Conservation (phyloP, 2,329 filamentous ascomycete species). For the Elsinoe australis region DNA sequence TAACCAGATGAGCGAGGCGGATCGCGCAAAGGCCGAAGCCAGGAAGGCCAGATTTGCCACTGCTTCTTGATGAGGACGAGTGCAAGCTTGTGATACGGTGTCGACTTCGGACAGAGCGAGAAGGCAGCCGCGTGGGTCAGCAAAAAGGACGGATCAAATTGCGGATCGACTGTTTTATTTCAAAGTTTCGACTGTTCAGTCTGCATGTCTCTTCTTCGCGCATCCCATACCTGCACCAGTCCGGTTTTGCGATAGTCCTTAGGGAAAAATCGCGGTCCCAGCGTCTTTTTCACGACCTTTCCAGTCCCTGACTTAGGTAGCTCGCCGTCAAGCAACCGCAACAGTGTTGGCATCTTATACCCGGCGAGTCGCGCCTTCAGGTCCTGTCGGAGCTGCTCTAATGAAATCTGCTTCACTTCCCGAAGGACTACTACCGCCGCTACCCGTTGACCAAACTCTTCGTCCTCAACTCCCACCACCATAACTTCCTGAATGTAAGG, state of each 20-base stretch:
- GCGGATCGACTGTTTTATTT: background rate
- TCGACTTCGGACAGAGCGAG: too few species aligned
- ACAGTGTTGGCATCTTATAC: constrained; percentile 45
- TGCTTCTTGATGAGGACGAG: too few species aligned
- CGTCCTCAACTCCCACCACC: constrained; percentile 47
- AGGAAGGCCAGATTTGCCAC: constrained; percentile 38
- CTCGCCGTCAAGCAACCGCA: constrained; percentile 39
- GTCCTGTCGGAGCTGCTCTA: constrained; percentile 35
- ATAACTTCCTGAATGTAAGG: constrained; percentile 45
- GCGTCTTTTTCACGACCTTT: constrained; percentile 44
- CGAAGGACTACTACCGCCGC: constrained; percentile 45
- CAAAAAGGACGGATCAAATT: too few species aligned
- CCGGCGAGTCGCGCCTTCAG: constrained; percentile 39
- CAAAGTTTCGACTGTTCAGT: constrained; percentile 4
- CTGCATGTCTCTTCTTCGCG: background rate
- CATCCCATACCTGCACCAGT: constrained; percentile 11
- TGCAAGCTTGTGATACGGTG: too few species aligned
- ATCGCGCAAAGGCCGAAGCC: constrained; percentile 38
- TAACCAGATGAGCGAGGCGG: constrained; percentile 39
- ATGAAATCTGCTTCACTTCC: constrained; percentile 16
- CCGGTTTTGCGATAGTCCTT: background rate
- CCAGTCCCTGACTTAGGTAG: constrained; percentile 43
- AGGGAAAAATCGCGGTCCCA: constrained; percentile 13
- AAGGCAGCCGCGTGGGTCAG: too few species aligned
- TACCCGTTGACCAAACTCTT: constrained; percentile 49